These are phyloP conservation scores for Penicillium canescens DNA, from an alignment of 495 filamentous ascomycete genomes.

Conservation along the genomic window DNA sequence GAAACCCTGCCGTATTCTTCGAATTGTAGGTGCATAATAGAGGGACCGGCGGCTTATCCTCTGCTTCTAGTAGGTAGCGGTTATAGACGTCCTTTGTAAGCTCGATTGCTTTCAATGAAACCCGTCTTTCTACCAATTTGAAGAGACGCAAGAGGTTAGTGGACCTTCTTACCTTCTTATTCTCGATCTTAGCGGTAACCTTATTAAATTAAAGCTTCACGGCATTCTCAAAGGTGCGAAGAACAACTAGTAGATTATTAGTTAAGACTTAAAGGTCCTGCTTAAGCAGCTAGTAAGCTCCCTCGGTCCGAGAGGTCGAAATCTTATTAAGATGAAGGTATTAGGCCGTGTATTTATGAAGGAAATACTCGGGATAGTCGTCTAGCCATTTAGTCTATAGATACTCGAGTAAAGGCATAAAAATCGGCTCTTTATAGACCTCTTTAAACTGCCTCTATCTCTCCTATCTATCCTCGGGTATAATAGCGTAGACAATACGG, in stretches of 20 bases:
- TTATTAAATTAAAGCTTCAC: background rate
- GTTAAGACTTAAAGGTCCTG: background rate
- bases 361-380: background rate
- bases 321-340: background rate
- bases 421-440: background rate
- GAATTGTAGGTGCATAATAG: background rate
- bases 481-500: background rate
- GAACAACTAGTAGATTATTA: constrained; percentile 1
- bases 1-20: background rate
- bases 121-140: background rate
- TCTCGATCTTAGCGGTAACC: background rate
- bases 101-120: background rate
- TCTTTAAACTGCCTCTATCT: background rate
- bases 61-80: background rate
- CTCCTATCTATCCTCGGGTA: too few species aligned
- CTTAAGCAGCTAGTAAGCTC: constrained; percentile 5
- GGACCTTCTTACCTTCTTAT: background rate
- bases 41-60: background rate
- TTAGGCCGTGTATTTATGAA: background rate
- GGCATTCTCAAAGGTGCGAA: background rate
- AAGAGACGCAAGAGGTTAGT: background rate
- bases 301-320: background rate
- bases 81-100: background rate
- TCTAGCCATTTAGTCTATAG: constrained; percentile 3
- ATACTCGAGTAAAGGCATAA: background rate